Conservation (phyloP, 2,329 filamentous ascomycete genomes). For the Penicillium sumatraense region DNA sequence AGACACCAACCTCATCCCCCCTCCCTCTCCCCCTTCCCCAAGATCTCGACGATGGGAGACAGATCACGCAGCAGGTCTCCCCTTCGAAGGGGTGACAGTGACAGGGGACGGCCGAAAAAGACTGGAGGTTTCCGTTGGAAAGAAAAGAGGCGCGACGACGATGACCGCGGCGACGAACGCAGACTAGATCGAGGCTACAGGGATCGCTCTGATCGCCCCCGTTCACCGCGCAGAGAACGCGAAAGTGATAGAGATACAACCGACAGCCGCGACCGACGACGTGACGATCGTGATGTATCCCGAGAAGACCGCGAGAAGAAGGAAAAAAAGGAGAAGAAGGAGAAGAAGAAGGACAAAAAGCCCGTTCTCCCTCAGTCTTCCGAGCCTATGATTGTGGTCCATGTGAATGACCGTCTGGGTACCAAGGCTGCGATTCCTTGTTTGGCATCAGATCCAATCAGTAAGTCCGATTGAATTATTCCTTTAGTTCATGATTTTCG, state of each 20-base stretch:
- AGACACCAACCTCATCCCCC: constrained; percentile 21
- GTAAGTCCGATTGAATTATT: constrained; percentile 36
- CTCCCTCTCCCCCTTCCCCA: constrained; percentile 13
- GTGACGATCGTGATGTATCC: constrained; percentile 32
- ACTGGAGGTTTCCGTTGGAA: constrained; percentile 54
- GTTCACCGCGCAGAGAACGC: constrained; percentile 44
- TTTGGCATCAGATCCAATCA: constrained; percentile 79
- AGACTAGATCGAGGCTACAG: constrained; percentile 60
- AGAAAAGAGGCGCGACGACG: constrained; percentile 54
- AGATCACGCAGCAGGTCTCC: constrained; percentile 52
- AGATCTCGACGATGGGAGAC: constrained; percentile 33
- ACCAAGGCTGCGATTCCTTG: constrained; percentile 96
- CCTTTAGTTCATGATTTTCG: background rate
- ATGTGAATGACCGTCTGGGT: constrained; percentile 92
- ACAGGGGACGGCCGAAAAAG: constrained; percentile 46
- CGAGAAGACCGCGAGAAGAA: constrained; percentile 45
- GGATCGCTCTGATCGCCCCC: constrained; percentile 37
- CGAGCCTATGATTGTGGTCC: constrained; percentile 90
- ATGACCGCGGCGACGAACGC: constrained; percentile 52
- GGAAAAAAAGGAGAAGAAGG: constrained; percentile 44
- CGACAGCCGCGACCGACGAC: constrained; percentile 34
- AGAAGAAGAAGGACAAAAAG: constrained; percentile 36
- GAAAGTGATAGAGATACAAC: constrained; percentile 56
- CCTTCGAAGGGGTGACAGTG: constrained; percentile 36
- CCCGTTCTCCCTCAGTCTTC: constrained; percentile 44